These are phyloP conservation scores for Echinosophora koreensis DNA, from an alignment of 306 rosid species.

Conservation along the genomic window DNA sequence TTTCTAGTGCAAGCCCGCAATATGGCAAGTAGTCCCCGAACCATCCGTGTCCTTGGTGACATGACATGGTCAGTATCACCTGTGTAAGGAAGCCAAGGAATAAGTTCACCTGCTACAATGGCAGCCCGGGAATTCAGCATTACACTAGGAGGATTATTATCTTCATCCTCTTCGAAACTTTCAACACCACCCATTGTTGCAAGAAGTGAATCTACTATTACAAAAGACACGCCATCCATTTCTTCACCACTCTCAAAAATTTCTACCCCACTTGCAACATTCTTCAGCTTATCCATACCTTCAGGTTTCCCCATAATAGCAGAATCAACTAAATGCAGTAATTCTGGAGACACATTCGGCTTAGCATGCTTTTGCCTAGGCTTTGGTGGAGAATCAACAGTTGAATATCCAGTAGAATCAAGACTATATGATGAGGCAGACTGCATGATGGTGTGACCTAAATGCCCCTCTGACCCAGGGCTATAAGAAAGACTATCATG, in stretches of 20 bases:
- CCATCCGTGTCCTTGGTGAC: conserved; percentile 98
- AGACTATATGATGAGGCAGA: conserved; percentile 65
- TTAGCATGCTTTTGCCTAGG: conserved; percentile 73
- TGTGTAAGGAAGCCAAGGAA: conserved; percentile 91
- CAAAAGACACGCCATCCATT: conserved; percentile 72
- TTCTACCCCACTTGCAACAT: conserved; percentile 84
- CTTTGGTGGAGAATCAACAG: conserved; percentile 68
- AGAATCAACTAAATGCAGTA: conserved; percentile 95
- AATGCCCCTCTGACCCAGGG: conserved; percentile 61
- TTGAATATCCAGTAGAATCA: conserved; percentile 79
- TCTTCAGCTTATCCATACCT: conserved; percentile 86
- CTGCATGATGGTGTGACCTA: conserved; percentile 55
- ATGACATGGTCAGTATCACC: conserved; percentile 74
- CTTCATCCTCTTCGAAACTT: conserved; percentile 96
- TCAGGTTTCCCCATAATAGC: conserved; percentile 99
- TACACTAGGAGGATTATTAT: conserved; percentile 94
- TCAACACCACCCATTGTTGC: conserved; percentile 99
- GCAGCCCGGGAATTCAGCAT: conserved; percentile 99
- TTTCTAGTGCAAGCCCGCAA: conserved; percentile 97
- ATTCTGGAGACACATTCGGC: conserved; percentile 95
- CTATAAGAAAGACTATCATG: conserved; percentile 57
- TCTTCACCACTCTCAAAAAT: conserved; percentile 77
- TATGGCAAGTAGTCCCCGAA: conserved; percentile 91
- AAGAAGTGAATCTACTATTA: conserved; percentile 95
- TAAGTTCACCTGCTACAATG: conserved; percentile 89